Evolutionary conservation across 257 asterid genomes (phyloP).

Genomic region (Plantago elongata): DNA sequence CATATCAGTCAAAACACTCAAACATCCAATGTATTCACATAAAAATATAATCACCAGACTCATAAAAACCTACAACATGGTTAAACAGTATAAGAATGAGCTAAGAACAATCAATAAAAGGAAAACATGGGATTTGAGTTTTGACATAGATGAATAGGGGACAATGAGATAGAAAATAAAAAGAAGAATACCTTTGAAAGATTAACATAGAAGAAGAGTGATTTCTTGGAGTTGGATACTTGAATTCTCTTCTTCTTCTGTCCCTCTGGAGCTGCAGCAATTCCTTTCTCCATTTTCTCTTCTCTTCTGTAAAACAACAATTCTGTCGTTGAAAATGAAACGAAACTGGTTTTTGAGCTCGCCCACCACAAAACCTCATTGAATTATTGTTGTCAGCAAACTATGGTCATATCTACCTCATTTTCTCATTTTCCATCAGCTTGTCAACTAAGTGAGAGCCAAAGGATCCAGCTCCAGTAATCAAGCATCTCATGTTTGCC

Average conservation of each 20-base stretch:
- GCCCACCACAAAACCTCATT: too few relatives aligned
- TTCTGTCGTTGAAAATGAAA: constrained; percentile 15
- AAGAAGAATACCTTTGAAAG: constrained; percentile 49
- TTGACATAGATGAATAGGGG: background rate
- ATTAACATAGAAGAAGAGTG: constrained; percentile 44
- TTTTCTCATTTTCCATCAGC: constrained; percentile 85
- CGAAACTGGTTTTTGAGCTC: background rate
- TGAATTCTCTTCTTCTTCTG: constrained; percentile 34
- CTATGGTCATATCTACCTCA: constrained; percentile 42
- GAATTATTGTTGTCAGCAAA: background rate
- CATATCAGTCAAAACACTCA: background rate
- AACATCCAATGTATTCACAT: background rate
- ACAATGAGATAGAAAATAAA: background rate
- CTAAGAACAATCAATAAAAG: background rate
- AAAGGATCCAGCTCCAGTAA: constrained; percentile 96
- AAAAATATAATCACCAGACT: background rate
- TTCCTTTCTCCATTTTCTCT: constrained; percentile 25
- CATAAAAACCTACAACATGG: background rate
- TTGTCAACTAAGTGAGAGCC: constrained; percentile 95
- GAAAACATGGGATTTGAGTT: background rate
- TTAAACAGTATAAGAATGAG: background rate
- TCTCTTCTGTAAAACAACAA: background rate
- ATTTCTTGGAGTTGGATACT: constrained; percentile 44
- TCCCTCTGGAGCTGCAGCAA: constrained; percentile 14
- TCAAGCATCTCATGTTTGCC: constrained; percentile 90